Conservation (phyloP, 345 rosid genomes). For the Eucalyptus guilfoylei region DNA sequence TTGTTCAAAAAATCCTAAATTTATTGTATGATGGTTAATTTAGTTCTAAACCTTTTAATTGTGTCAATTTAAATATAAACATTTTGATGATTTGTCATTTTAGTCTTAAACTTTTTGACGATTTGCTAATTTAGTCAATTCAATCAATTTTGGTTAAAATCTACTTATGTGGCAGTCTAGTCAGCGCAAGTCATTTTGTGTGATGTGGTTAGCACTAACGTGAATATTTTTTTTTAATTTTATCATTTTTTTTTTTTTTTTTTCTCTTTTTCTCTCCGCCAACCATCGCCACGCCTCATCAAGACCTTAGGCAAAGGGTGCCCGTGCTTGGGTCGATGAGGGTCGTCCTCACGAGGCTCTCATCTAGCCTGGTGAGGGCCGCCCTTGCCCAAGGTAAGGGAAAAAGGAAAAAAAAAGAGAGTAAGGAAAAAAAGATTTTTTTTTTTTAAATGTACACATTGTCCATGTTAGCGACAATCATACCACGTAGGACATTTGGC, state of each 20-base stretch:
- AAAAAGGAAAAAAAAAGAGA: no score
- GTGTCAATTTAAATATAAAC: no score
- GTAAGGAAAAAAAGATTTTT: no score
- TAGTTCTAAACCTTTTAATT: no score
- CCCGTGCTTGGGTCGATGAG: fast-evolving
- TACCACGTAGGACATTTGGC: not conserved
- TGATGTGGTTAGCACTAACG: fast-evolving
- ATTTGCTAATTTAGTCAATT: no score
- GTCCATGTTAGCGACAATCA: fast-evolving
- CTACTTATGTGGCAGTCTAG: fast-evolving
- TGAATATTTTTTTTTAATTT: no score
- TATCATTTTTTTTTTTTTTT: no score
- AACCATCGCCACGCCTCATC: not conserved
- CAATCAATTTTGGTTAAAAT: not conserved
- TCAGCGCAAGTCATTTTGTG: no score
- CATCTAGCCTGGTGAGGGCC: no score
- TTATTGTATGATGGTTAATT: fast-evolving
- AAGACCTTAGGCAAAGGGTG: not conserved
- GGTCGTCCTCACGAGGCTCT: no score
- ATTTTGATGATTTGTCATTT: not conserved
- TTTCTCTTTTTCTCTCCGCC: no score
- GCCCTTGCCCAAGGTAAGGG: not conserved
- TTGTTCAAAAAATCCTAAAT: no score
- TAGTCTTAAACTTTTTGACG: fast-evolving
- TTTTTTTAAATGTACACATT: not conserved